Evolutionary conservation across 2,329 filamentous ascomycete genomes (phyloP).

Genomic region (Penicillium nordicum): DNA sequence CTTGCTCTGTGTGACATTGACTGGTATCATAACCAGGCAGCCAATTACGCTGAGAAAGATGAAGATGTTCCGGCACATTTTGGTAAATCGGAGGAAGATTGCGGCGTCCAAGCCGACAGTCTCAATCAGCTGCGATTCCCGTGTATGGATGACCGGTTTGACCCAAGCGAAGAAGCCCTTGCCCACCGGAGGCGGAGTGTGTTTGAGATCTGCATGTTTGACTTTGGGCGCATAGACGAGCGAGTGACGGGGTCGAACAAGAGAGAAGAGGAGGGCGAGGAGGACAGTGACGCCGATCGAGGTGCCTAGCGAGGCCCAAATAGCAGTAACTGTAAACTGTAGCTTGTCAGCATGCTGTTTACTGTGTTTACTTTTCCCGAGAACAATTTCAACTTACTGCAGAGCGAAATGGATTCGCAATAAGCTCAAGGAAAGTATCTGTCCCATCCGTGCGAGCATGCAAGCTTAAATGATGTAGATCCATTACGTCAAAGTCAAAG

Average conservation of each 20-base stretch:
- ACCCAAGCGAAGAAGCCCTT: slow-evolving; percentile 89
- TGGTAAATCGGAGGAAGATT: slow-evolving; percentile 80
- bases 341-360: slow-evolving; percentile 9
- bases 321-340: slow-evolving; percentile 58
- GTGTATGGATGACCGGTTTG: slow-evolving; percentile 70
- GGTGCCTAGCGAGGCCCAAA: slow-evolving; percentile 75
- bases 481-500: slow-evolving; percentile 26
- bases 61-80: slow-evolving; percentile 93
- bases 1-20: slow-evolving; percentile 62
- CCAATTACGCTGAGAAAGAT: slow-evolving; percentile 67
- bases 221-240: slow-evolving; percentile 92
- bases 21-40: slow-evolving; percentile 73
- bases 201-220: slow-evolving; percentile 86
- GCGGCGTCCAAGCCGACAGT: slow-evolving; percentile 87
- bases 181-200: slow-evolving; percentile 80
- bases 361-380: background rate
- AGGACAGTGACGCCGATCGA: slow-evolving; percentile 71
- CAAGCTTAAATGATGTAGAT: slow-evolving; percentile 21
- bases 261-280: slow-evolving; percentile 77
- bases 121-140: slow-evolving; percentile 73
- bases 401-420: slow-evolving; percentile 46
- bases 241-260: slow-evolving; percentile 85
- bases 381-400: slow-evolving; percentile 30
- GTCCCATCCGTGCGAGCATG: slow-evolving; percentile 26
- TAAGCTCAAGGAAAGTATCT: slow-evolving; percentile 43